A percentile compares a stretch with the other conserved stretches of the same genome.
phyloP scores from a whole-genome alignment of 2,329 filamentous ascomycete genomes.

The Trichoderma semiorbis region DNA sequence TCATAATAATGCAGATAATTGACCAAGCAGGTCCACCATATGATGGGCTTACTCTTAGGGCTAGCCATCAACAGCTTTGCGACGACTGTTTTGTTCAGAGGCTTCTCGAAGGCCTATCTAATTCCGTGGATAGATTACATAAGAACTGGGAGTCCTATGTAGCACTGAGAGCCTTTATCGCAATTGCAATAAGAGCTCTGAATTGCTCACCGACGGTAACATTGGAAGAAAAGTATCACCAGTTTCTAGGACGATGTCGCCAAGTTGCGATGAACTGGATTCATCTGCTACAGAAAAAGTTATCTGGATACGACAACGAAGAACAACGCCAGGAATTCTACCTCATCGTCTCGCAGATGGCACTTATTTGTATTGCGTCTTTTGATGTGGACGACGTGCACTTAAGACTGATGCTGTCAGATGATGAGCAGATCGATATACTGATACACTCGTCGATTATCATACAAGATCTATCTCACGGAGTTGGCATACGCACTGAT shows the following conservation, averaged over 20 bases:
- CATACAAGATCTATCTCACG: background rate
- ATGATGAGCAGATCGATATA: background rate
- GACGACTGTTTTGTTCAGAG: background rate
- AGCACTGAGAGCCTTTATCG: background rate
- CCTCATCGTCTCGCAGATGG: background rate
- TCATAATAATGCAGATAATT: background rate
- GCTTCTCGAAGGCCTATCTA: background rate
- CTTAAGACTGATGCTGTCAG: background rate
- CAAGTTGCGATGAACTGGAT: background rate
- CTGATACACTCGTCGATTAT: background rate
- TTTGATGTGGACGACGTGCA: background rate
- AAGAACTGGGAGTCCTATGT: background rate
- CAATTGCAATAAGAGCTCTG: background rate
- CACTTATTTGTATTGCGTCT: background rate
- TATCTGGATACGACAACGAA: background rate
- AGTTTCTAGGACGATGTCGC: background rate
- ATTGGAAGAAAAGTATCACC: background rate
- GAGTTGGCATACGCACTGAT: background rate
- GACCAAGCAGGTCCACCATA: background rate
- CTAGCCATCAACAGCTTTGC: background rate
- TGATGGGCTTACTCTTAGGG: background rate
- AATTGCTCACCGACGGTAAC: background rate
- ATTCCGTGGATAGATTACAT: background rate
- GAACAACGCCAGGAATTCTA: background rate
- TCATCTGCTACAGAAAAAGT: rapidly evolving